Evolutionary conservation across 75 land plant species (phyloP).

Genomic region (Ceratopteris richardii): DNA sequence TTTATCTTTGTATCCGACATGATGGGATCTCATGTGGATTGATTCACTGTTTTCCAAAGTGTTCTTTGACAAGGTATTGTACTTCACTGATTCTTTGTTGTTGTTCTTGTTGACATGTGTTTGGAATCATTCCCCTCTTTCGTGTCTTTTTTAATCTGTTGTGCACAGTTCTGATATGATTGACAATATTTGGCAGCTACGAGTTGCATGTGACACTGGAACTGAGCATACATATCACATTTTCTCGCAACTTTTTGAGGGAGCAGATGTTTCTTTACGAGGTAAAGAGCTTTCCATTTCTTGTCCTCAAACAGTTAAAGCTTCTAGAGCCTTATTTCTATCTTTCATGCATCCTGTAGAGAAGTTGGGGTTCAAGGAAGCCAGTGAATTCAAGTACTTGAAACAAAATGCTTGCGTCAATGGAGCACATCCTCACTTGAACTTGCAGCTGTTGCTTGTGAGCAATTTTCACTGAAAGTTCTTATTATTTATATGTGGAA

Average conservation of each 20-base stretch:
- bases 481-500: background rate
- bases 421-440: constrained; percentile 25
- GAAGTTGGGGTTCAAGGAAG: constrained; percentile 40
- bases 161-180: background rate
- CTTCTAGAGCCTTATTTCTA: background rate
- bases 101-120: background rate
- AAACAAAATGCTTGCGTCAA: constrained; percentile 8
- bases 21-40: background rate
- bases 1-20: no score
- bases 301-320: constrained; percentile 1
- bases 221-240: constrained; percentile 90
- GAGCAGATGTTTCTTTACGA: constrained; percentile 55
- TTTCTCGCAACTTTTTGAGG: constrained; percentile 97
- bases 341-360: constrained; percentile 37
- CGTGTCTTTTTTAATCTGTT: no score
- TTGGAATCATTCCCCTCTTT: no score
- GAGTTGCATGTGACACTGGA: constrained; percentile 32
- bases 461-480: background rate
- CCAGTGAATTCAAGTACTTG: constrained; percentile 53
- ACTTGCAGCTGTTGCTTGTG: constrained; percentile 1
- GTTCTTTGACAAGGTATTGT: constrained; percentile 69
- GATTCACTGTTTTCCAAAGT: constrained; percentile 26
- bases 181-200: background rate
- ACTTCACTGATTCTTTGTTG: background rate
- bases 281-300: constrained; percentile 23